A percentile compares a stretch with the other conserved stretches of the same genome.
Conservation (phyloP, 805 yeast genomes). For the Saccharomyces eubayanus region DNA sequence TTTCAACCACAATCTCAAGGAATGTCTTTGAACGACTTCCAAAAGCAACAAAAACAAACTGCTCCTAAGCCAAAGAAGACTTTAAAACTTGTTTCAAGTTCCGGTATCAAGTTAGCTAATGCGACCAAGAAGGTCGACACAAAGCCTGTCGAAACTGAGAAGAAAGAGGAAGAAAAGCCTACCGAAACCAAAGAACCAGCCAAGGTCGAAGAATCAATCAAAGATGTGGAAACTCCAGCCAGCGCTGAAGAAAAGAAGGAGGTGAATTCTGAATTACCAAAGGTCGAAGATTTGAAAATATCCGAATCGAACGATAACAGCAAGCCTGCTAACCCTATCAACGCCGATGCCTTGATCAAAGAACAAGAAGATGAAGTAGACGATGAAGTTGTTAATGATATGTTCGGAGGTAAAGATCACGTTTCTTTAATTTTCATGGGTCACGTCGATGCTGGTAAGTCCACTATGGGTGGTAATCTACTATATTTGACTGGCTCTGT, state of each 20-base stretch:
- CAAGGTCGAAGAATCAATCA: conserved; percentile 6
- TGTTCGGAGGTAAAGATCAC: conserved; percentile 97
- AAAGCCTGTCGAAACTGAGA: conserved; percentile 26
- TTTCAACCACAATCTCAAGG: conserved; percentile 33
- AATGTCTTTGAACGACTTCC: conserved; percentile 77
- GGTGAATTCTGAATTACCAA: conserved; percentile 21
- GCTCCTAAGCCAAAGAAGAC: conserved; percentile 54
- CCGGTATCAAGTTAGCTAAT: conserved; percentile 55
- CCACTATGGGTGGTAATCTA: conserved; percentile 98
- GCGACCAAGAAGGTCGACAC: conserved; percentile 36
- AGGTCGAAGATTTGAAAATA: conserved; percentile 25
- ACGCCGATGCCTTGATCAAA: conserved; percentile 46
- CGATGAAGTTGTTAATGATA: conserved; percentile 77
- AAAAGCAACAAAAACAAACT: conserved; percentile 50
- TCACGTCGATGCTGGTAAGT: conserved; percentile 98
- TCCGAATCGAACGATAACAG: conserved; percentile 15
- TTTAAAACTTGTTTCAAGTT: conserved; percentile 56
- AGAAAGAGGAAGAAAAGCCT: conserved; percentile 18
- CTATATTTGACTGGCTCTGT: conserved; percentile 91
- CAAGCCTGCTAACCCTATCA: conserved; percentile 18
- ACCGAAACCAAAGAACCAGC: conserved; percentile 13
- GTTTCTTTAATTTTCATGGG: conserved; percentile 97
- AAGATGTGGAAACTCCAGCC: conserved; percentile 1
- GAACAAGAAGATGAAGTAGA: conserved; percentile 79
- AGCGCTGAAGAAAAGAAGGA: conserved; percentile 3